Conservation (phyloP, 306 rosid genomes). For the Rosa persica region DNA sequence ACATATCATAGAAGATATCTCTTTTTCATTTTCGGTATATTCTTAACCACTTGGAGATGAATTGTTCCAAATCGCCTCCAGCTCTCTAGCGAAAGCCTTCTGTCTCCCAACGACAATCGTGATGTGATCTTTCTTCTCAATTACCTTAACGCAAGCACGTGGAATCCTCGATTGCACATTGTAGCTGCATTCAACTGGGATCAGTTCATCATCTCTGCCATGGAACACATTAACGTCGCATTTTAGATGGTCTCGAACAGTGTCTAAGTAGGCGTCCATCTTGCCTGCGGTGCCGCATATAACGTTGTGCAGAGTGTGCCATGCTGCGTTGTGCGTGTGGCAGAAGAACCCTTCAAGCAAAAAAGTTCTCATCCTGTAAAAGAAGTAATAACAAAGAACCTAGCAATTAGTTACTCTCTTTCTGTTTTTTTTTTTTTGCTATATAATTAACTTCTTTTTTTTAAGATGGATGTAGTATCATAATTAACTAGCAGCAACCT, state of each 20-base stretch:
- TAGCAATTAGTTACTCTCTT: too few species aligned
- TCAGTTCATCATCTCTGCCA: conserved; percentile 72
- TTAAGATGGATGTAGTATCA: background rate
- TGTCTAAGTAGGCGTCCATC: conserved; percentile 59
- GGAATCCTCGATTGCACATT: conserved; percentile 57
- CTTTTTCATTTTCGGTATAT: background rate
- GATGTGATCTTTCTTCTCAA: conserved; percentile 79
- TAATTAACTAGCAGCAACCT: background rate
- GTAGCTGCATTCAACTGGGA: conserved; percentile 79
- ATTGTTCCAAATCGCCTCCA: conserved; percentile 75
- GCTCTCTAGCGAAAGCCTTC: conserved; percentile 66
- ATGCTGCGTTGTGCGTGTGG: conserved; percentile 97
- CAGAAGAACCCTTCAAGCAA: conserved; percentile 88
- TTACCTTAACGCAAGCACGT: conserved; percentile 58
- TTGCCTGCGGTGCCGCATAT: conserved; percentile 78
- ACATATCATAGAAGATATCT: background rate
- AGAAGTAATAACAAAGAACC: background rate
- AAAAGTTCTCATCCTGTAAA: conserved; percentile 63
- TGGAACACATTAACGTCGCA: conserved; percentile 71
- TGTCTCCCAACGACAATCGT: conserved; percentile 89
- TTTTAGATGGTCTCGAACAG: conserved; percentile 43
- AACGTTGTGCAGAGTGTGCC: conserved; percentile 96
- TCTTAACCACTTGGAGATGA: conserved; percentile 25
- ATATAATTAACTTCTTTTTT: background rate
- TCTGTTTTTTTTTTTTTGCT: background rate